A percentile compares a stretch with the other conserved stretches of the same genome.
phyloP scores from a whole-genome alignment of 2,329 filamentous ascomycete species.

The Claviceps monticola region DNA sequence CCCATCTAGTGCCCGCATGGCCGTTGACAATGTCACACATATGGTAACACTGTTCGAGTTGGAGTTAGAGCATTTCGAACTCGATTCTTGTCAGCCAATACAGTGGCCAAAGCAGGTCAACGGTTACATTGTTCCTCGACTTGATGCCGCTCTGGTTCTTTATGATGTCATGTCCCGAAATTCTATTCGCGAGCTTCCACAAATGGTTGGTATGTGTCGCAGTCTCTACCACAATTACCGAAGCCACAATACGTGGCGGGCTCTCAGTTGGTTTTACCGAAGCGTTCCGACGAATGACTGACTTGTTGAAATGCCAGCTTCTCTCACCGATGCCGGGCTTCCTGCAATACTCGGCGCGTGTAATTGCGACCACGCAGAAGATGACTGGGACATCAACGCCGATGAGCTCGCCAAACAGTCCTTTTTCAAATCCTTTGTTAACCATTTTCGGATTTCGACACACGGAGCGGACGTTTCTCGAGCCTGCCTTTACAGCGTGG shows the following conservation, averaged over 20 bases:
- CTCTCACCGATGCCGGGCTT: constrained; percentile 55
- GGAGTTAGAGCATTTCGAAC: constrained; percentile 50
- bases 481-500: constrained; percentile 60
- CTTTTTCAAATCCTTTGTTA: constrained; percentile 54
- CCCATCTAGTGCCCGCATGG: constrained; percentile 41
- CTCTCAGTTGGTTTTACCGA: neutral
- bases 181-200: constrained; percentile 60
- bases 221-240: constrained; percentile 1
- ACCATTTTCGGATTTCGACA: constrained; percentile 59
- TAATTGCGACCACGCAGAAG: constrained; percentile 72
- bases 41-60: constrained; percentile 51
- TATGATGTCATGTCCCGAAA: constrained; percentile 76
- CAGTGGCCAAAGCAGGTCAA: constrained; percentile 56
- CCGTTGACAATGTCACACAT: constrained; percentile 43
- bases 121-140: constrained; percentile 55
- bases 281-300: neutral
- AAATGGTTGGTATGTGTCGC: constrained; percentile 51
- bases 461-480: constrained; percentile 59
- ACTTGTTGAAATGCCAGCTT: constrained; percentile 36
- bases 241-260: neutral
- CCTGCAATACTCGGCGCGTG: constrained; percentile 74
- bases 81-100: constrained; percentile 41
- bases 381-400: constrained; percentile 57
- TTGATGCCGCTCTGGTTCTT: constrained; percentile 73
- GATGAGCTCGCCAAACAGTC: constrained; percentile 46